A percentile compares a stretch with the other conserved stretches of the same genome.
phyloP scores from a whole-genome alignment of 495 filamentous ascomycete species.

The Tuber indicum region DNA sequence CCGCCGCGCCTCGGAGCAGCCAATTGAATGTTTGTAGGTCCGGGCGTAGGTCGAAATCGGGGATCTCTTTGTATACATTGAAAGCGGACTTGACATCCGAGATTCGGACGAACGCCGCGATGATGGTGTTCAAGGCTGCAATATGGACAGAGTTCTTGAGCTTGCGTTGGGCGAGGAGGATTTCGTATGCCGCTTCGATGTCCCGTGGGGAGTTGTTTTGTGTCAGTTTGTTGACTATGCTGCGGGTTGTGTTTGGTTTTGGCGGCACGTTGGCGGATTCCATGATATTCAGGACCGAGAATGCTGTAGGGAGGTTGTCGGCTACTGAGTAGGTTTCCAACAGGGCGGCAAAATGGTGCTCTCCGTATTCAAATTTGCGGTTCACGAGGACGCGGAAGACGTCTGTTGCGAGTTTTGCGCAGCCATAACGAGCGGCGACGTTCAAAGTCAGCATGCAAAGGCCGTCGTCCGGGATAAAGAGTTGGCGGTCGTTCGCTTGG shows the following conservation, averaged over 20 bases:
- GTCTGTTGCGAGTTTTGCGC: slow-evolving; percentile 60
- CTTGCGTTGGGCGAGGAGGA: slow-evolving; percentile 11
- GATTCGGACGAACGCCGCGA: slow-evolving; percentile 51
- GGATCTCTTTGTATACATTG: slow-evolving; percentile 63
- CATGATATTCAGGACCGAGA: slow-evolving; percentile 65
- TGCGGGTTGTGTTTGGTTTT: slow-evolving; percentile 51
- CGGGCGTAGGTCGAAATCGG: slow-evolving; percentile 56
- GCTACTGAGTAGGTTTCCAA: slow-evolving; percentile 57
- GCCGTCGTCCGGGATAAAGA: slow-evolving; percentile 60
- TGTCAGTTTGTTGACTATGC: slow-evolving; percentile 50
- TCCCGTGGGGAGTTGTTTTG: slow-evolving; percentile 7
- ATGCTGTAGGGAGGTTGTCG: slow-evolving; percentile 52
- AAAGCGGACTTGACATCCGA: slow-evolving; percentile 53
- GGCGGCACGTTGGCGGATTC: slow-evolving; percentile 51
- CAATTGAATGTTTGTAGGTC: slow-evolving; percentile 56
- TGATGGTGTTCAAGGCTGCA: slow-evolving; percentile 55
- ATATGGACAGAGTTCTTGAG: slow-evolving; percentile 33
- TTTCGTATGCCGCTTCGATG: slow-evolving; percentile 18
- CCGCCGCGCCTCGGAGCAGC: slow-evolving; percentile 58
- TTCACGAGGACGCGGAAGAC: slow-evolving; percentile 55
- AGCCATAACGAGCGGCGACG: slow-evolving; percentile 59
- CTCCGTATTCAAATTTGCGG: slow-evolving; percentile 50
- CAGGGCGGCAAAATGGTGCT: slow-evolving; percentile 70
- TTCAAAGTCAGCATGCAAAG: slow-evolving; percentile 60
- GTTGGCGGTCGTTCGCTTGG: slow-evolving; percentile 51